A percentile compares a stretch with the other conserved stretches of the same genome.
These are phyloP conservation scores for Mayamaea pseudoterrestris DNA, from an alignment of 108 stramenopile genomes.

Conservation along the genomic window DNA sequence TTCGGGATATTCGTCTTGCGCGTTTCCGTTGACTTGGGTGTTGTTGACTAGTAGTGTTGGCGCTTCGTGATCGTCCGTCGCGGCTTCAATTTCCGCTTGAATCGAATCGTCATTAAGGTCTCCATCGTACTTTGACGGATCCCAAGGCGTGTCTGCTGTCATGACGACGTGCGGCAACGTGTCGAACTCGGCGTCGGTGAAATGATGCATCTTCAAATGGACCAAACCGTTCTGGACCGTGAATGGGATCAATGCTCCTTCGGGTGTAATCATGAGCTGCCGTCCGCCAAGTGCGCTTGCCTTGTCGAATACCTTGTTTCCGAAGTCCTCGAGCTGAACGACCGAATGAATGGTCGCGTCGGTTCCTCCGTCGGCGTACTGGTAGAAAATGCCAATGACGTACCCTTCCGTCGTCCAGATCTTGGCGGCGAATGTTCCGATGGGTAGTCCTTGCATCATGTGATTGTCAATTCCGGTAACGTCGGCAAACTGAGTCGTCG, in stretches of 20 bases:
- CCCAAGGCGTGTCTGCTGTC: constrained; percentile 18
- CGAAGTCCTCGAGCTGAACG: constrained; percentile 12
- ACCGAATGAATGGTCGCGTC: constrained; percentile 17
- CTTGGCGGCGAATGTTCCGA: constrained; percentile 18
- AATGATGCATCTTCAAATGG: constrained; percentile 9
- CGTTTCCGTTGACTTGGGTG: no score
- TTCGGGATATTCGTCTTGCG: no score
- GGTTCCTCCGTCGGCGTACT: constrained; percentile 13
- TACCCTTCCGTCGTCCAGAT: constrained; percentile 5
- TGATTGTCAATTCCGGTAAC: constrained; percentile 21
- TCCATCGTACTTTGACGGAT: constrained; percentile 11
- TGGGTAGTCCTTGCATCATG: constrained; percentile 1
- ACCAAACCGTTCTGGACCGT: constrained; percentile 8
- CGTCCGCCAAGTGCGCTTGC: constrained; percentile 2
- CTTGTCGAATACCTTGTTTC: constrained; percentile 10
- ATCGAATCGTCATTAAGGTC: constrained; percentile 2
- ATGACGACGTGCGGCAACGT: constrained; percentile 20
- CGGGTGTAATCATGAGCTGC: constrained; percentile 16
- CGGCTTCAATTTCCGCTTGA: no score
- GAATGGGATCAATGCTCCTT: constrained; percentile 18
- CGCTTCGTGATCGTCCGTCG: no score
- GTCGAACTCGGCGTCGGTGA: constrained; percentile 15
- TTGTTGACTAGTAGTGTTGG: no score
- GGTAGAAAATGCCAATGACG: constrained; percentile 16
- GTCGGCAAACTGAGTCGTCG: background rate